Evolutionary conservation across 202 grass and related monocot genomes (phyloP), one percentile per base, ranked within the genome.

Genomic region (Setaria viridis): DNA sequence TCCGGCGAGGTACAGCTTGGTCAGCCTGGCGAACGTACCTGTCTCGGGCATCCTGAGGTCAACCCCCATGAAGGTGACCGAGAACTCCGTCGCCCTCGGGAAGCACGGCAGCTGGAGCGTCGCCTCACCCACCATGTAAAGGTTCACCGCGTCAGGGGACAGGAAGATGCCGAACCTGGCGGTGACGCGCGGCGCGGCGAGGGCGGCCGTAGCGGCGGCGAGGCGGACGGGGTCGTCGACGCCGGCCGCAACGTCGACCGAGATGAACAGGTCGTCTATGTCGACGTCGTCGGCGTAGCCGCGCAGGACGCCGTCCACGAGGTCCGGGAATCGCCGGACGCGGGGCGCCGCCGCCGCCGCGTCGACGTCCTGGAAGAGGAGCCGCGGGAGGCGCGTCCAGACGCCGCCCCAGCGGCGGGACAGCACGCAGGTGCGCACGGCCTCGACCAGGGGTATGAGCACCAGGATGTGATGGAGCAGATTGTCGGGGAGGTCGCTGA

Each of bases 381-480:
- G 70, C 54, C 4, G 19, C 9, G 76, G 77, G 78, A 81, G 67
- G 67, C 50, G 13, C 10, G 30, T 54, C 85, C 77, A 87, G 48
- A 81, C 49, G 25, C 2, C 3, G 55, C 20, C 37, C 80, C 84
- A 87, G 33, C 78, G 70, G 17, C 29, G 55, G 10, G 85, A 91
- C 42, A 91, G 77, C 12, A 87, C 64, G 37, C 88, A 62, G 35
- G 80, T 90, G 70, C 74, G 70, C 11, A 84, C 55, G 17, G 80
- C 84, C 8, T 87, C 84, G 4, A 60, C 37, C 5, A 87, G n/a
- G 25, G 88, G 84, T 14, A 87, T 15, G 25, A 79, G 72, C 21
- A 79, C 37, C 16, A 84, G 47, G 47, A 90, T 87, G 6, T 45
- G n/a, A 19, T 67, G 62, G 63, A 87, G 85, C 6, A 90, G 5